Evolutionary conservation across 345 rosid genomes (phyloP).

Genomic region (Acer saccharum): DNA sequence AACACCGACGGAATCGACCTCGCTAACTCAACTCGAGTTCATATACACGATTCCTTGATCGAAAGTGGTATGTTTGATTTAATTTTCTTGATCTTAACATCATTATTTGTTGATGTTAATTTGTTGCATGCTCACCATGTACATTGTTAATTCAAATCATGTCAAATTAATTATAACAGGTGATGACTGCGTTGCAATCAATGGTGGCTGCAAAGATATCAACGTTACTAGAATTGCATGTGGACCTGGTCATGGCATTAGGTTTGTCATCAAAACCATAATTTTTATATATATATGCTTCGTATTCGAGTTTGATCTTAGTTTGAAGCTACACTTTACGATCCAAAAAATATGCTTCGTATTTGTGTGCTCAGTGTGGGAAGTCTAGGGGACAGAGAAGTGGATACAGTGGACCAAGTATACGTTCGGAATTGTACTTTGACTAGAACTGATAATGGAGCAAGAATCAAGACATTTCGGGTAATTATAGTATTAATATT

Average conservation of each 20-base stretch:
- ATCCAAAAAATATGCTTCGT: no score
- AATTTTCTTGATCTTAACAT: no score
- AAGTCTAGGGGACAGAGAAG: slow-evolving; percentile 42
- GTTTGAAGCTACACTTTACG: no score
- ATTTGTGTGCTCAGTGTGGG: slow-evolving; percentile 45
- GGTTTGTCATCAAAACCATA: slow-evolving; percentile 19
- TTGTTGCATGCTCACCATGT: no score
- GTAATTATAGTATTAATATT: slow-evolving; percentile 17
- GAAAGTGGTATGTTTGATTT: no score
- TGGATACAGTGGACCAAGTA: slow-evolving; percentile 40
- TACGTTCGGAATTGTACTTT: slow-evolving; percentile 43
- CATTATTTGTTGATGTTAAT: no score
- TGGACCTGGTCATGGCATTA: slow-evolving; percentile 76
- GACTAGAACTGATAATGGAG: slow-evolving; percentile 40
- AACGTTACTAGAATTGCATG: slow-evolving; percentile 42
- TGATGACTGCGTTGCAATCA: slow-evolving; percentile 60
- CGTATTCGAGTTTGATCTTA: no score
- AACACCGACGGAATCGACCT: slow-evolving; percentile 62
- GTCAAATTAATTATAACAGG: slow-evolving; percentile 28
- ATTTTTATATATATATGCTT: no score
- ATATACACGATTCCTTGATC: slow-evolving; percentile 24
- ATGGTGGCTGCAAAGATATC: slow-evolving; percentile 20
- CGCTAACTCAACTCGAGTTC: slow-evolving; percentile 15
- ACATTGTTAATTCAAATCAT: no score
- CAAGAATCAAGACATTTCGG: slow-evolving; percentile 62